Percentiles rank a stretch among this genome's conserved stretches.
These are phyloP conservation scores for Laetiporus sulphureus DNA, from an alignment of 1,284 basidiomycete genomes.

Conservation along the genomic window DNA sequence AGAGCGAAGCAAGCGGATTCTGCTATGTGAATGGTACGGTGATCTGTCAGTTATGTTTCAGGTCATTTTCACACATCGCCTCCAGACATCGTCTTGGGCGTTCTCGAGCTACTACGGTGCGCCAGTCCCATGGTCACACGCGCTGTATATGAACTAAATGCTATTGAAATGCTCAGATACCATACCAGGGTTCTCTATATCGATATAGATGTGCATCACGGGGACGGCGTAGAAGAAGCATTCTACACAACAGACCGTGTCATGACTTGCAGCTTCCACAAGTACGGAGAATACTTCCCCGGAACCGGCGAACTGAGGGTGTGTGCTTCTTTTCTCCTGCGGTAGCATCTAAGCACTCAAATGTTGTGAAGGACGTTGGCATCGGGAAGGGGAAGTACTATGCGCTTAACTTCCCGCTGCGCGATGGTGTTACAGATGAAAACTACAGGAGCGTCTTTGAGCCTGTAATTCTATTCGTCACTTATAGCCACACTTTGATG, in stretches of 20 bases:
- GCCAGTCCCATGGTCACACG: conserved; percentile 11
- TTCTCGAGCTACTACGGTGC: conserved; percentile 89
- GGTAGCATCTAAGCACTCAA: conserved; percentile 3
- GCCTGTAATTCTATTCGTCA: conserved; percentile 54
- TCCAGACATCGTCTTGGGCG: conserved; percentile 93
- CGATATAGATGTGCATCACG: conserved; percentile 98
- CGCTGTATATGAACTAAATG: neutral
- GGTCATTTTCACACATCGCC: neutral
- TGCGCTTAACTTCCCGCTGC: conserved; percentile 89
- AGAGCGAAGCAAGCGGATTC: conserved; percentile 97
- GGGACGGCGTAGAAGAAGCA: conserved; percentile 98
- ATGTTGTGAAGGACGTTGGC: conserved; percentile 68
- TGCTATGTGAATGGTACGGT: conserved; percentile 92
- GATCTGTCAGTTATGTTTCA: neutral
- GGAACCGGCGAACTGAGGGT: conserved; percentile 95
- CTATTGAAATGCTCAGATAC: conserved; percentile 50
- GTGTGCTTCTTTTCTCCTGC: conserved; percentile 23
- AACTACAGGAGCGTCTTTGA: conserved; percentile 95
- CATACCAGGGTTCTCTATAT: conserved; percentile 96
- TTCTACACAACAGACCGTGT: conserved; percentile 99
- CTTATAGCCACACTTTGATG: neutral
- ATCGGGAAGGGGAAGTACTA: conserved; percentile 92
- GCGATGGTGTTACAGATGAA: conserved; percentile 95
- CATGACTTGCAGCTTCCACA: conserved; percentile 98
- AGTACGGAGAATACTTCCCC: conserved; percentile 99